Evolutionary conservation across 176 grass and related monocot species (phyloP).

Genomic region (Rhynchospora tenuis): DNA sequence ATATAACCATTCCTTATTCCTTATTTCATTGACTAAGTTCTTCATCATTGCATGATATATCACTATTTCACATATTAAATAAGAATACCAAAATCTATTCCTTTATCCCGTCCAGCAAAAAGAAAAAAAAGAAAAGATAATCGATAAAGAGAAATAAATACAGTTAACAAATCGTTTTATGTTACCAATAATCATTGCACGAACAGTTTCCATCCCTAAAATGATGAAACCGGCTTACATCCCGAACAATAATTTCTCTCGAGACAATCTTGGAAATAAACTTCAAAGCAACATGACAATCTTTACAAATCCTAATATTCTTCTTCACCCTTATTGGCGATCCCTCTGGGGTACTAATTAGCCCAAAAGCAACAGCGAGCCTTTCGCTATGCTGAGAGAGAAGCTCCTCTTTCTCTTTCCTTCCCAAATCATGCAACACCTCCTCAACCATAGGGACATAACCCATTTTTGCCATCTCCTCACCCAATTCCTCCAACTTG

Average conservation of each 20-base stretch:
- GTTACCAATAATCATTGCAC: constrained; percentile 70
- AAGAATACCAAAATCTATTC: neutral
- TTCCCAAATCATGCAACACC: constrained; percentile 63
- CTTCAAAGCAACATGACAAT: constrained; percentile 61
- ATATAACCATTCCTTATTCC: neutral
- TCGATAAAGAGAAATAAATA: neutral
- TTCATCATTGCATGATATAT: neutral
- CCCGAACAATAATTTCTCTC: constrained; percentile 74
- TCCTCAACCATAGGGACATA: constrained; percentile 59
- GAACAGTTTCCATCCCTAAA: constrained; percentile 59
- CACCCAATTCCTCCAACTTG: constrained; percentile 76
- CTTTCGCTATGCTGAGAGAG: constrained; percentile 82
- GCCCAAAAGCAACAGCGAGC: constrained; percentile 45
- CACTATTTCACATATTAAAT: neutral
- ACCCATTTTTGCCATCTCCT: constrained; percentile 67
- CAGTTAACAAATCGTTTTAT: neutral
- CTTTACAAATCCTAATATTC: constrained; percentile 65
- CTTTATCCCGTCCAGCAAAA: neutral
- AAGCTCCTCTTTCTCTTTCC: constrained; percentile 62
- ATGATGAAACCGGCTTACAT: constrained; percentile 65
- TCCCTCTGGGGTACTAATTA: constrained; percentile 59
- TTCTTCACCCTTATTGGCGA: constrained; percentile 72
- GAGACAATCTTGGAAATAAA: constrained; percentile 63
- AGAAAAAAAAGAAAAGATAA: neutral
- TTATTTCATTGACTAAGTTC: neutral